A percentile compares a stretch with the other conserved stretches of the same genome.
Conservation (phyloP, 768 basidiomycete genomes). For the Tulasnella sp. region DNA sequence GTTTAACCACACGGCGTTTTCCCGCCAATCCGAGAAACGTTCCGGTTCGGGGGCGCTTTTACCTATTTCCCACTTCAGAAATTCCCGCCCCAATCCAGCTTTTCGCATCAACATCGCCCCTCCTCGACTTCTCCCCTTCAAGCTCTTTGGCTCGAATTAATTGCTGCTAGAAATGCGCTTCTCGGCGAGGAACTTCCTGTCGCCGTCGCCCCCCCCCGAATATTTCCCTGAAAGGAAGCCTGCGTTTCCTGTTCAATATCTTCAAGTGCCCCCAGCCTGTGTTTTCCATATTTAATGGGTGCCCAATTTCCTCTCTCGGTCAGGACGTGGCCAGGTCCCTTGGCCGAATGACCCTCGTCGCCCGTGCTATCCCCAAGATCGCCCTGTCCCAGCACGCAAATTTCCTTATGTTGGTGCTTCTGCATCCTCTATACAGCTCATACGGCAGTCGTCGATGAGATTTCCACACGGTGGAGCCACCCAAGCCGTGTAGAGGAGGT, state of each 20-base stretch:
- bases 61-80: background rate
- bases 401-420: background rate
- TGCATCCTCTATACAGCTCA: background rate
- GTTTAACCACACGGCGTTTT: background rate
- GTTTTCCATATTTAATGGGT: background rate
- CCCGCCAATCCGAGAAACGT: background rate
- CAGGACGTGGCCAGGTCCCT: background rate
- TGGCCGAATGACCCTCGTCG: background rate
- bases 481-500: background rate
- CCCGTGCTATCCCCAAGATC: background rate
- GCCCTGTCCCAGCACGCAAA: background rate
- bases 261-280: background rate
- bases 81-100: background rate
- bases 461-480: background rate
- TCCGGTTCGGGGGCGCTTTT: background rate
- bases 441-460: background rate
- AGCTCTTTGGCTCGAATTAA: background rate
- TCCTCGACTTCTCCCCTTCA: background rate
- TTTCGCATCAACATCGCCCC: background rate
- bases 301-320: background rate
- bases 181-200: background rate
- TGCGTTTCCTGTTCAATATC: background rate
- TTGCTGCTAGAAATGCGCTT: background rate
- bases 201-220: background rate
- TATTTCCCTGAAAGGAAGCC: slow-evolving; percentile 3